A percentile compares a stretch with the other conserved stretches of the same genome.
These are phyloP conservation scores for Orbilia ellipsospora DNA, from an alignment of 2,329 filamentous ascomycete species.

Conservation along the genomic window DNA sequence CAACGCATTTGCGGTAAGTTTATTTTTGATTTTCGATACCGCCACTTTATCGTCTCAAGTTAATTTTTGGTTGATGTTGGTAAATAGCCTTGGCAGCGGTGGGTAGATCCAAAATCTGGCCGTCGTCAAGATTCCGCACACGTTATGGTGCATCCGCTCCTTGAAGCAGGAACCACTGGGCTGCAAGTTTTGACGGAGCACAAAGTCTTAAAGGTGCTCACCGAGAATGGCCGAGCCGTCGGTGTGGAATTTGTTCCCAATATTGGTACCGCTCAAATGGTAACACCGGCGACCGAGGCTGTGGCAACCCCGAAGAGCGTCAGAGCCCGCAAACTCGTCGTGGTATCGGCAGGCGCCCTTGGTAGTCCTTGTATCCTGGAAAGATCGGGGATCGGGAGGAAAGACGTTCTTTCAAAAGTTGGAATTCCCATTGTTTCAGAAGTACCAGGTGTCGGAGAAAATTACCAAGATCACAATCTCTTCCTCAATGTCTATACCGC, in stretches of 20 bases:
- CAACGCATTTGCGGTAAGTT: slow-evolving; percentile 24
- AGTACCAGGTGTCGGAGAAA: slow-evolving; percentile 68
- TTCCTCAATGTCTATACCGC: slow-evolving; percentile 66
- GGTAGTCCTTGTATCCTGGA: slow-evolving; percentile 71
- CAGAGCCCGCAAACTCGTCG: slow-evolving; percentile 69
- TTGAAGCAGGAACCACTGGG: slow-evolving; percentile 67
- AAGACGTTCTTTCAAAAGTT: slow-evolving; percentile 65
- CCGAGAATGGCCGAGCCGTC: slow-evolving; percentile 68
- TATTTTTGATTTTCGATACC: neutral
- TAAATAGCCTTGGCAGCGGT: slow-evolving; percentile 53
- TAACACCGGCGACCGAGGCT: slow-evolving; percentile 58
- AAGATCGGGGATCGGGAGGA: slow-evolving; percentile 71
- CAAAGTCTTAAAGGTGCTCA: slow-evolving; percentile 69
- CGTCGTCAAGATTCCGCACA: slow-evolving; percentile 71
- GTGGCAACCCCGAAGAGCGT: slow-evolving; percentile 61
- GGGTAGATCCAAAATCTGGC: slow-evolving; percentile 63
- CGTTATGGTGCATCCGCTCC: slow-evolving; percentile 68
- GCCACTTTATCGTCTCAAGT: neutral
- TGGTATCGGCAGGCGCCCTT: slow-evolving; percentile 66
- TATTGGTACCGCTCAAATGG: slow-evolving; percentile 62
- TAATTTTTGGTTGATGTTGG: slow-evolving; percentile 18
- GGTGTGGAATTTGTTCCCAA: slow-evolving; percentile 71
- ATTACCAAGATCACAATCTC: slow-evolving; percentile 70
- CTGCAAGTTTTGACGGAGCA: slow-evolving; percentile 71
- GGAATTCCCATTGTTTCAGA: slow-evolving; percentile 66